Percentiles rank a stretch among this genome's conserved stretches.
Conservation (phyloP, 139 green algal genomes). For the Coelastrella sp. region DNA sequence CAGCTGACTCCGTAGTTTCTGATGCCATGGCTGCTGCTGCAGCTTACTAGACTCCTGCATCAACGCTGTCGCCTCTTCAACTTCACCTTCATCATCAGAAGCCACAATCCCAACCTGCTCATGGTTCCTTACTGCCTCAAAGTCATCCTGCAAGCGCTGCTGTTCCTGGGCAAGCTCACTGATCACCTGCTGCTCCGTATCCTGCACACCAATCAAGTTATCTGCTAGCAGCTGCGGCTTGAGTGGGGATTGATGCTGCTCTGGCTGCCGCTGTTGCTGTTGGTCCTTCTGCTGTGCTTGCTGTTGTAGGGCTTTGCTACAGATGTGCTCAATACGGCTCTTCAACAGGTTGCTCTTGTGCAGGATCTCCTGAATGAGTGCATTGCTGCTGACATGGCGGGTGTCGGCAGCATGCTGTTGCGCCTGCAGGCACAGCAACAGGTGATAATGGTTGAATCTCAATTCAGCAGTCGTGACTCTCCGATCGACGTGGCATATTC, state of each 20-base stretch:
- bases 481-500: too few relatives aligned
- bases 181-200: constrained; percentile 3
- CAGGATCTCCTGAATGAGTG: constrained; percentile 8
- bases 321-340: constrained; percentile 17
- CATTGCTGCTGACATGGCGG: constrained; percentile 26
- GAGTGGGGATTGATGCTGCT: not conserved
- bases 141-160: constrained; percentile 17
- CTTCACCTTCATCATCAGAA: not conserved
- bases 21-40: not conserved
- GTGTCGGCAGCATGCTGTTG: constrained; percentile 17
- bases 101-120: not conserved
- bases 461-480: too few relatives aligned
- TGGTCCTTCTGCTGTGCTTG: constrained; percentile 12
- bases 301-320: constrained; percentile 5
- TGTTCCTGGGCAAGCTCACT: not conserved
- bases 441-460: too few relatives aligned
- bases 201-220: not conserved
- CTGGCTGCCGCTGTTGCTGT: constrained; percentile 12
- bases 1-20: not conserved
- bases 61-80: not conserved
- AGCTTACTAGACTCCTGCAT: not conserved
- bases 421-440: too few relatives aligned
- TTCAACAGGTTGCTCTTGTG: not conserved
- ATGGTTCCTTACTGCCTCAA: not conserved
- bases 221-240: not conserved